A percentile compares a stretch with the other conserved stretches of the same genome.
Conservation (phyloP, 495 filamentous ascomycete genomes). For the Alectoria sarmentosa region DNA sequence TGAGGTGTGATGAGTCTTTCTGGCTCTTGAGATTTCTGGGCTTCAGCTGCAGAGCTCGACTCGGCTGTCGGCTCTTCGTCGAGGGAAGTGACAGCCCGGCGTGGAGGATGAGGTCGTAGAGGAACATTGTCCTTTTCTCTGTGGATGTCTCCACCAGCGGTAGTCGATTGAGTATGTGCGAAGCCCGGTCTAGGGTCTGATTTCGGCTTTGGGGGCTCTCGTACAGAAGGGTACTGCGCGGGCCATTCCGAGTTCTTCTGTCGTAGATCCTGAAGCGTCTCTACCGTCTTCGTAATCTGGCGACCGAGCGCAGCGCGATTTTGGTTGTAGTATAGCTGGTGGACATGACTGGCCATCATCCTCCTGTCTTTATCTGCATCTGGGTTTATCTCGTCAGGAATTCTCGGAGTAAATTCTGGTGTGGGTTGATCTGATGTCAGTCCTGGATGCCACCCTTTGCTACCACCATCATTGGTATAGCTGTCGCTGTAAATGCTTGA, state of each 20-base stretch:
- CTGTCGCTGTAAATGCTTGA: conserved; percentile 57
- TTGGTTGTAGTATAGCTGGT: conserved; percentile 76
- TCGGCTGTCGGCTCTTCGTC: conserved; percentile 56
- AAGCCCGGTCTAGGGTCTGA: conserved; percentile 42
- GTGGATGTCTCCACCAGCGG: conserved; percentile 32
- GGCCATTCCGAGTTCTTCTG: conserved; percentile 89
- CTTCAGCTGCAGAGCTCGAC: conserved; percentile 61
- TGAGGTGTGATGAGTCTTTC: conserved; percentile 81
- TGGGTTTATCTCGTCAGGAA: conserved; percentile 43
- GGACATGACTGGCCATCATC: conserved; percentile 60
- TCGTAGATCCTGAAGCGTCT: conserved; percentile 72
- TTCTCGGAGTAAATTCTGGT: conserved; percentile 49
- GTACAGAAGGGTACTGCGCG: conserved; percentile 85
- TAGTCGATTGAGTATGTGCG: conserved; percentile 46
- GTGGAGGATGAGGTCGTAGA: conserved; percentile 46
- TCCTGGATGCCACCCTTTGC: conserved; percentile 46
- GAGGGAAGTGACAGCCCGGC: conserved; percentile 65
- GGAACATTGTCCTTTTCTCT: conserved; percentile 30
- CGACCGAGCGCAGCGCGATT: conserved; percentile 80
- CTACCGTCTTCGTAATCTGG: conserved; percentile 75
- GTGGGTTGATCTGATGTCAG: conserved; percentile 61
- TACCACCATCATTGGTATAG: conserved; percentile 35
- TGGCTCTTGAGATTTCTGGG: conserved; percentile 51
- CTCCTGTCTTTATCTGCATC: conserved; percentile 53
- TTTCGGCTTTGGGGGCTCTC: conserved; percentile 37